Evolutionary conservation across 768 basidiomycete species (phyloP).

Genomic region (Hebeloma cylindrosporum): DNA sequence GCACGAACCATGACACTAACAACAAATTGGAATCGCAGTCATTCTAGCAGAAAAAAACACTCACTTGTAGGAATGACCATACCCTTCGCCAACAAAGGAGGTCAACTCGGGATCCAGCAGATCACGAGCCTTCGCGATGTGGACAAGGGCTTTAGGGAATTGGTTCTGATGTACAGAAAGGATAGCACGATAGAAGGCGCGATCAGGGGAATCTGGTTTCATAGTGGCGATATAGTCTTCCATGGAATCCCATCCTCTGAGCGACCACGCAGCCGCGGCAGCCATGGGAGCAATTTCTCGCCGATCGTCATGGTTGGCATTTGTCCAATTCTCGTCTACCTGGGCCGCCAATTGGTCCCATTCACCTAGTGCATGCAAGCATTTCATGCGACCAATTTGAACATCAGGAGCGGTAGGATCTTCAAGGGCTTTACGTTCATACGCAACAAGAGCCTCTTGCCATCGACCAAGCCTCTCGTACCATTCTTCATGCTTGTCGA

Average conservation of each 20-base stretch:
- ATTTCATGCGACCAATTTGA: constrained; percentile 91
- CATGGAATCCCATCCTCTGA: constrained; percentile 98
- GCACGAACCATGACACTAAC: constrained; percentile 91
- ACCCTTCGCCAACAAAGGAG: constrained; percentile 91
- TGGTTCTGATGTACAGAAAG: constrained; percentile 95
- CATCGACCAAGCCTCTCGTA: constrained; percentile 95
- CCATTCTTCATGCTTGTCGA: constrained; percentile 96
- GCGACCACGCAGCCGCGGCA: constrained; percentile 94
- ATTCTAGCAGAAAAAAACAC: constrained; percentile 18
- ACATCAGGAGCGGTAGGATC: constrained; percentile 77
- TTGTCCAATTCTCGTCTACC: constrained; percentile 87
- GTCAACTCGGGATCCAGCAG: constrained; percentile 88
- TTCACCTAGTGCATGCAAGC: constrained; percentile 94
- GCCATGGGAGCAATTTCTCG: constrained; percentile 95
- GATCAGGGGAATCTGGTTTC: constrained; percentile 90
- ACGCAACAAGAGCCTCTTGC: constrained; percentile 89
- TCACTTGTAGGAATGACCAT: constrained; percentile 96
- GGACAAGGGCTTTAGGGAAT: constrained; percentile 84
- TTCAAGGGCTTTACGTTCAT: constrained; percentile 74
- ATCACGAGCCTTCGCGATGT: constrained; percentile 93
- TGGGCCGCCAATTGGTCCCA: constrained; percentile 90
- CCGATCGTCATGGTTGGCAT: constrained; percentile 78
- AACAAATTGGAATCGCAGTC: constrained; percentile 4
- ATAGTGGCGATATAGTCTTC: constrained; percentile 94
- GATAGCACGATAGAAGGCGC: constrained; percentile 95